A percentile compares a stretch with the other conserved stretches of the same genome.
Conservation (phyloP, 2,329 filamentous ascomycete species). For the Drechslerella stenobrocha region DNA sequence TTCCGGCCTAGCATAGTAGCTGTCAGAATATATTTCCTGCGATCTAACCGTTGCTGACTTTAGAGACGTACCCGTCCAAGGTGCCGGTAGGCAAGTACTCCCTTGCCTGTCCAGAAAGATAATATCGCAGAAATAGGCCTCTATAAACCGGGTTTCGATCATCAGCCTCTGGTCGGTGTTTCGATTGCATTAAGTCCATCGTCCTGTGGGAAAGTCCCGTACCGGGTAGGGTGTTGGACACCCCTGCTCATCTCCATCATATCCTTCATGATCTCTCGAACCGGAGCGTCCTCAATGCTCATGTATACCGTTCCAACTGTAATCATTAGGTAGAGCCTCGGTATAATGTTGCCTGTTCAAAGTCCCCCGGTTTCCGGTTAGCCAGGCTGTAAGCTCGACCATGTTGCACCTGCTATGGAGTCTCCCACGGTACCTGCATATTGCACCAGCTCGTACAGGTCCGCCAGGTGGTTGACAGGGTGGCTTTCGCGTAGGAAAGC, state of each 20-base stretch:
- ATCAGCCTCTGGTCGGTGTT: neutral
- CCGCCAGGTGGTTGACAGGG: constrained; percentile 94
- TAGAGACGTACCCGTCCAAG: constrained; percentile 64
- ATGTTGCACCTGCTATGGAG: too few species aligned
- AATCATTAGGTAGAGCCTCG: constrained; percentile 96
- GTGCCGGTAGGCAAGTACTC: constrained; percentile 81
- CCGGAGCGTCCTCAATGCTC: constrained; percentile 94
- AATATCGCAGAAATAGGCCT: constrained; percentile 92
- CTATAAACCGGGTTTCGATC: constrained; percentile 36
- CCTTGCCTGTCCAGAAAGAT: constrained; percentile 89
- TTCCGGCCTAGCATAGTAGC: constrained; percentile 66
- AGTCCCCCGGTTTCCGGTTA: constrained; percentile 3
- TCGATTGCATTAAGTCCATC: neutral
- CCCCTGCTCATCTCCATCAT: constrained; percentile 99
- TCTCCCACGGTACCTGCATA: constrained; percentile 51
- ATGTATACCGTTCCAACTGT: constrained; percentile 99
- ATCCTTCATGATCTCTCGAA: constrained; percentile 99
- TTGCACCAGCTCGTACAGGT: constrained; percentile 65
- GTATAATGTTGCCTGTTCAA: constrained; percentile 93
- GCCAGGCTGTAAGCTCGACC: neutral
- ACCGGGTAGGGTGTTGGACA: constrained; percentile 90
- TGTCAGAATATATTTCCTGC: neutral
- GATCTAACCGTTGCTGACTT: neutral
- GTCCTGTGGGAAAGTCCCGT: constrained; percentile 6
- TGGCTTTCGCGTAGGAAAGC: constrained; percentile 97